phyloP scores from a whole-genome alignment of 495 filamentous ascomycete genomes.

The Trichoderma gamsii region DNA sequence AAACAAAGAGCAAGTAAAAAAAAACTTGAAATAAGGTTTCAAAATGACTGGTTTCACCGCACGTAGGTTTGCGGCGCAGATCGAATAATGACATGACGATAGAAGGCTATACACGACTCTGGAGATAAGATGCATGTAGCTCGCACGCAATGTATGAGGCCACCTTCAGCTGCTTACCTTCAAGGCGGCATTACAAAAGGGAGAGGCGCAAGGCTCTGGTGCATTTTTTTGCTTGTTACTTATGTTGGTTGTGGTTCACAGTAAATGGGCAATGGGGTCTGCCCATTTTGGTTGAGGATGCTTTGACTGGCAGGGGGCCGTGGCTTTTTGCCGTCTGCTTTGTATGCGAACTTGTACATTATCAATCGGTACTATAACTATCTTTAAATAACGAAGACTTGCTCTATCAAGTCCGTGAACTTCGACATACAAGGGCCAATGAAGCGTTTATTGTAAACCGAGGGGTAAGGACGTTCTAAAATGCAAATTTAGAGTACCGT shows the following conservation, averaged over 20 bases:
- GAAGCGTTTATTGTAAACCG: no score
- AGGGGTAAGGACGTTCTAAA: no score
- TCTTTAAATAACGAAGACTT: not conserved
- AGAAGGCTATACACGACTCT: conserved; percentile 2
- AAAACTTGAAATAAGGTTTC: not conserved
- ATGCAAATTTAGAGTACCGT: no score
- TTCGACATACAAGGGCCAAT: no score
- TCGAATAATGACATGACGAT: conserved; percentile 8
- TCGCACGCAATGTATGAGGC: not conserved
- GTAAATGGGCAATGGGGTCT: not conserved
- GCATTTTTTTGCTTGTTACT: not conserved
- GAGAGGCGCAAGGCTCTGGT: not conserved
- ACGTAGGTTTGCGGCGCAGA: not conserved
- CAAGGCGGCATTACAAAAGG: not conserved
- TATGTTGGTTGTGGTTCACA: not conserved
- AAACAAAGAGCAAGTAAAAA: not conserved
- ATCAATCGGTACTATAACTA: not conserved
- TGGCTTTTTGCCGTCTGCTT: not conserved
- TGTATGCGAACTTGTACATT: not conserved
- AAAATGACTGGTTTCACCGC: not conserved
- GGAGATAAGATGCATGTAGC: not conserved
- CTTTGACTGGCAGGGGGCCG: not conserved
- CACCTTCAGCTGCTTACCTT: not conserved
- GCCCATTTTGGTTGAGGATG: not conserved
- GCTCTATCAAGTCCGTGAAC: no score